These are phyloP conservation scores for Helianthus tuberosus DNA, from an alignment of 129 eudicot genomes.

Conservation along the genomic window DNA sequence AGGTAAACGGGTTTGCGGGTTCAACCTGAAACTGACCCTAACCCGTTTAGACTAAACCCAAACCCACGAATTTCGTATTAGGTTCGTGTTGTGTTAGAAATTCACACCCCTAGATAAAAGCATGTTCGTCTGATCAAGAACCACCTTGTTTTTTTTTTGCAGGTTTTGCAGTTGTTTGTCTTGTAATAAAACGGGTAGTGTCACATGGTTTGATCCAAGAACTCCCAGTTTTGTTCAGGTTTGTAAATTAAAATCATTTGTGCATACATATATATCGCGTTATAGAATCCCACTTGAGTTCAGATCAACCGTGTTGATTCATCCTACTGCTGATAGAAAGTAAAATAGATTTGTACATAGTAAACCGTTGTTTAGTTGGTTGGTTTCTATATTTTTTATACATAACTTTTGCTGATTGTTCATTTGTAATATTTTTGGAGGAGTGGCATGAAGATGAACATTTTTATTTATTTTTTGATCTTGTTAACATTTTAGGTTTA, in stretches of 20 bases:
- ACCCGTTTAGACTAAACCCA: no score
- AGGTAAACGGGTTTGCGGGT: no score
- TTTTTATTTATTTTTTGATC: not conserved
- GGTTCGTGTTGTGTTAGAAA: no score
- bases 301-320: slow-evolving; percentile 8
- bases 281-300: slow-evolving; percentile 24
- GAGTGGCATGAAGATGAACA: slow-evolving; percentile 6
- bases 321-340: slow-evolving; percentile 14
- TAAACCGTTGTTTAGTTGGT: slow-evolving; percentile 12
- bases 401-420: slow-evolving; percentile 7
- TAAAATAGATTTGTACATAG: slow-evolving; percentile 20
- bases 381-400: slow-evolving; percentile 6
- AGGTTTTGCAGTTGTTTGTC: slow-evolving; percentile 22
- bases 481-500: not conserved
- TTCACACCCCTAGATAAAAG: not conserved
- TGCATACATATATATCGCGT: slow-evolving; percentile 33
- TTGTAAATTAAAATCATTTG: slow-evolving; percentile 8
- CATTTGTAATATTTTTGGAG: not conserved
- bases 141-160: slow-evolving; percentile 7
- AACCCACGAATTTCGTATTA: no score
- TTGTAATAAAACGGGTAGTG: slow-evolving; percentile 1
- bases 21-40: no score
- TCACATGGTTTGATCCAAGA: slow-evolving; percentile 22
- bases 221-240: slow-evolving; percentile 6
- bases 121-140: slow-evolving; percentile 13